Evolutionary conservation across 345 rosid species (phyloP), one percentile per base, ranked within the genome.

Genomic region (Bretschneidera sinensis): DNA sequence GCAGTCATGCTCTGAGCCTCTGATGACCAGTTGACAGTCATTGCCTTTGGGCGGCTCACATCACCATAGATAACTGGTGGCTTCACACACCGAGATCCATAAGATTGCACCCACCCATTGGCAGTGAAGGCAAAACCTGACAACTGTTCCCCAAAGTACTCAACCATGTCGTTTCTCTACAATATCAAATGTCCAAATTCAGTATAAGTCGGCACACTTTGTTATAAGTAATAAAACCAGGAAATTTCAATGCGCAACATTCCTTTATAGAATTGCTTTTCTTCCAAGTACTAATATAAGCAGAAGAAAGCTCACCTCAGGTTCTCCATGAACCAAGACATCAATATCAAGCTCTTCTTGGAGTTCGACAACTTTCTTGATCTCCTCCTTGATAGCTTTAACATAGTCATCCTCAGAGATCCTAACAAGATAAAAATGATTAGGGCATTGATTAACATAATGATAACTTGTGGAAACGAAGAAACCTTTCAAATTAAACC

Each of bases 101-200:
- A 92, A 21, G 98, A 92, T 71, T 92, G 98, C 63, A 92, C 98
- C 98, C 98, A 92, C 14, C 98, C 97, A 24, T 89, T 92, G 54
- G 78, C 95, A 51, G 94, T 83, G 85, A 92, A 92, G 65, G 91
- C 96, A 48, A 92, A 89, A 50, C 98, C 97, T 0, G 98, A 92
- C 62, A 92, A 59, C 67, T 92, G 98, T 82, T 89, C 97, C 49
- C 98, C 98, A 39, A 89, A 92, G 91, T 92, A 92, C 78, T 92
- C 98, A 78, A 92, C 98, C 98, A 92, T 92, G 66, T 89, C 96
- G 60, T 92, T 92, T 68, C 97, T 92, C 97, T 89, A 51, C 83
- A 80, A 43, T 13, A 39, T 75, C 53, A 59, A 65, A 22, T 56
- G 28, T 9, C 33, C 33, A 3, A 3, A 28, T 17, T 0, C 17